These are phyloP conservation scores for Echites panduratus DNA, from an alignment of 257 asterid species.

Conservation along the genomic window DNA sequence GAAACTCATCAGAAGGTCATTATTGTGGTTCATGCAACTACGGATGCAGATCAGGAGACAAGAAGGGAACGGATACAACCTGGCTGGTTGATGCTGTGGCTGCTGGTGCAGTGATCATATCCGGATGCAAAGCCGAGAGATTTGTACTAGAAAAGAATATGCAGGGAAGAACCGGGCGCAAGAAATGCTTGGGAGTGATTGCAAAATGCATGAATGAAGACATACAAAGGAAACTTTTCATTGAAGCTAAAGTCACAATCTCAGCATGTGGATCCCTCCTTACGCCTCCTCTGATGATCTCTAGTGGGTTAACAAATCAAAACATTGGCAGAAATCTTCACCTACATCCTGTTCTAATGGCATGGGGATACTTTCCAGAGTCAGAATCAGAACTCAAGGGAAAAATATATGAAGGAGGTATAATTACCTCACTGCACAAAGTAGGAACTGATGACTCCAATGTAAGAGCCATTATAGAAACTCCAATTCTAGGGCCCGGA, in stretches of 20 bases:
- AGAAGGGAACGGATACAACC: conserved; percentile 74
- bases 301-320: conserved; percentile 62
- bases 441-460: conserved; percentile 28
- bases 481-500: conserved; percentile 63
- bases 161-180: conserved; percentile 12
- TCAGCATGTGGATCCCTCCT: conserved; percentile 82
- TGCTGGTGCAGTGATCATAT: conserved; percentile 58
- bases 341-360: conserved; percentile 83
- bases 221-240: conserved; percentile 29
- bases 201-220: conserved; percentile 35
- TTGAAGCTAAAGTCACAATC: conserved; percentile 61
- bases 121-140: conserved; percentile 65
- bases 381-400: conserved; percentile 36
- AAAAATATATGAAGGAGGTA: conserved; percentile 66
- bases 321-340: conserved; percentile 77
- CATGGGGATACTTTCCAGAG: conserved; percentile 90
- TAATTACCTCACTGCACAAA: conserved; percentile 68
- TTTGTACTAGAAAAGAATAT: conserved; percentile 28
- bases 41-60: conserved; percentile 74
- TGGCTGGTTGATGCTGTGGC: conserved; percentile 88
- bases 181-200: conserved; percentile 57
- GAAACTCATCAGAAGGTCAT: conserved; percentile 64
- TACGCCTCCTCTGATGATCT: conserved; percentile 71
- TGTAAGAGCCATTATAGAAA: conserved; percentile 48
- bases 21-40: conserved; percentile 76